These are phyloP conservation scores for Pseudoturritis turrita DNA, from an alignment of 345 rosid species.

Conservation along the genomic window DNA sequence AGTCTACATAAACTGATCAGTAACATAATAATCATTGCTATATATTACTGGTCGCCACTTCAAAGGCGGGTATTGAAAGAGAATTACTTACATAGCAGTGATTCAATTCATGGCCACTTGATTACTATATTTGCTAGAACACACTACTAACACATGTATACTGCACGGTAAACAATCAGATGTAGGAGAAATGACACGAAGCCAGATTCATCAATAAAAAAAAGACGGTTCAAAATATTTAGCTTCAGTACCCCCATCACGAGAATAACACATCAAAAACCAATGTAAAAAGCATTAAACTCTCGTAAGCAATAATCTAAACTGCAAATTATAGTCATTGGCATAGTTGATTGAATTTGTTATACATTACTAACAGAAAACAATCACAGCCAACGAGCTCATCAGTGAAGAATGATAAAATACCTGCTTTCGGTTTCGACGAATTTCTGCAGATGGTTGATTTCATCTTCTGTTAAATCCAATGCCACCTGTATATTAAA, in stretches of 20 bases:
- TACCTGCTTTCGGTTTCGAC: conserved; percentile 64
- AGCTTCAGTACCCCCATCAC: not conserved
- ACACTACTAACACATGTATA: not conserved
- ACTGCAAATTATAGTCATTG: not conserved
- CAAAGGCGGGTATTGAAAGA: not conserved
- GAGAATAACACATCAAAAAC: not conserved
- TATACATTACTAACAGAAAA: not conserved
- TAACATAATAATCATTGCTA: not conserved
- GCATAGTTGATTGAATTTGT: not conserved
- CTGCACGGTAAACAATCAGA: not conserved
- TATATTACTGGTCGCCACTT: not conserved
- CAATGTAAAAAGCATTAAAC: not conserved
- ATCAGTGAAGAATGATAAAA: not conserved
- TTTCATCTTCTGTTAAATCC: conserved; percentile 72
- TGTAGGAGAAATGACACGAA: not conserved
- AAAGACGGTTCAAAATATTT: not conserved
- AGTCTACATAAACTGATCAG: not conserved
- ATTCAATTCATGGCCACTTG: not conserved
- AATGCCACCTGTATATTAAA: conserved; percentile 53
- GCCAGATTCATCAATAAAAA: not conserved
- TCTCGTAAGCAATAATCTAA: not conserved
- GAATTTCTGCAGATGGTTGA: conserved; percentile 40
- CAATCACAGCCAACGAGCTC: not conserved
- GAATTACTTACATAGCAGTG: not conserved
- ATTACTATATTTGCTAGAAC: not conserved